Conservation (phyloP, 2,329 filamentous ascomycete species). For the Stagonosporopsis rhizophila region DNA sequence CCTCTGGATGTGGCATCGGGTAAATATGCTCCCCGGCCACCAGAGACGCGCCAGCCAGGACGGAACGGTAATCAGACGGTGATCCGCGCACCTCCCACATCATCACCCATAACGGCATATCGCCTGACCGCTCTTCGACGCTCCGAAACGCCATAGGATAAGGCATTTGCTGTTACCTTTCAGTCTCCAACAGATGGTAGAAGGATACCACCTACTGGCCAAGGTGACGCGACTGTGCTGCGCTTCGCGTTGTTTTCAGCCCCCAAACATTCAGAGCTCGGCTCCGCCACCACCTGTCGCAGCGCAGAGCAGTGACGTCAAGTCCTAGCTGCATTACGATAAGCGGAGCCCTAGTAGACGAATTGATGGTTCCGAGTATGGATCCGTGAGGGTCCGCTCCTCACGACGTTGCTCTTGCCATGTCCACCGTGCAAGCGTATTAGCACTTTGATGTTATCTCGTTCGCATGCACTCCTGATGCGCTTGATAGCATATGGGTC, state of each 20-base stretch:
- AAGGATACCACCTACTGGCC: neutral
- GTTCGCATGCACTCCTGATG: neutral
- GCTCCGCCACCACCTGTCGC: conserved; percentile 1
- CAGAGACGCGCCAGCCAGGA: neutral
- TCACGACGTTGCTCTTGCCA: neutral
- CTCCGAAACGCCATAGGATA: neutral
- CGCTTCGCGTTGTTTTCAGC: neutral
- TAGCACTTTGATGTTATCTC: neutral
- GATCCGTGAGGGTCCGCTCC: neutral
- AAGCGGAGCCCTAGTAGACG: neutral
- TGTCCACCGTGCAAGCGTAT: neutral
- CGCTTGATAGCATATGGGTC: neutral
- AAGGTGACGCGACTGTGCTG: neutral
- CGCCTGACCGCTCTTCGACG: neutral
- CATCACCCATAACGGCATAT: neutral
- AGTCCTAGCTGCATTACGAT: neutral
- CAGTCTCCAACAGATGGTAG: neutral
- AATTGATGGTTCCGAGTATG: neutral
- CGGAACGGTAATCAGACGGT: neutral
- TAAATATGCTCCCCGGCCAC: too few relatives aligned
- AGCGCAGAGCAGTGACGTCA: neutral
- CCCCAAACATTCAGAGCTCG: neutral
- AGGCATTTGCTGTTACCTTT: neutral
- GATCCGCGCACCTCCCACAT: neutral
- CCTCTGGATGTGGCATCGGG: neutral